phyloP scores from a whole-genome alignment of 148 eudicot genomes.

The Rhododendron williamsianum region DNA sequence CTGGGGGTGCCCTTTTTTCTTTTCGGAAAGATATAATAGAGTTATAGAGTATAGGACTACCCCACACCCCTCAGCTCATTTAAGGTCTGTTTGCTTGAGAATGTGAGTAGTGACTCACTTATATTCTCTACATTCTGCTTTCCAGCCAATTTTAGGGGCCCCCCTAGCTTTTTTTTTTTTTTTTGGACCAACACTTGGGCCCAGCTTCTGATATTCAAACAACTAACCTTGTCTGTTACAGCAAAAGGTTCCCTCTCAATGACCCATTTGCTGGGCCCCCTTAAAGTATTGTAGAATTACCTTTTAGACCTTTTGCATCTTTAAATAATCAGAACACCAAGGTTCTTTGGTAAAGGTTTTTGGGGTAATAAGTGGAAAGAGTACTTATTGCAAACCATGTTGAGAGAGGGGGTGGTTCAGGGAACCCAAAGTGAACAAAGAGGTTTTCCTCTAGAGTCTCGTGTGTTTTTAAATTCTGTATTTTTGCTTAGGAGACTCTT shows the following conservation, averaged over 20 bases:
- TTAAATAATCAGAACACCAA: background rate
- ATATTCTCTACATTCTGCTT: conserved; percentile 9
- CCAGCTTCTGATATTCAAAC: background rate
- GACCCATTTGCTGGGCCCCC: background rate
- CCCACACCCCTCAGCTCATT: background rate
- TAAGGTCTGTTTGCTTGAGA: background rate
- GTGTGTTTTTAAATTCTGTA: background rate
- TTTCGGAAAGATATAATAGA: background rate
- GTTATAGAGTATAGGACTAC: background rate
- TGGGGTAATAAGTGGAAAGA: too few species aligned
- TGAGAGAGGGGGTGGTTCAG: too few species aligned
- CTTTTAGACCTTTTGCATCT: background rate
- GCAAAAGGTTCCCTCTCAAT: background rate
- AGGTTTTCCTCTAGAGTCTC: background rate
- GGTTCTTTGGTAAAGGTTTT: too few species aligned
- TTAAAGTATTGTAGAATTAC: background rate
- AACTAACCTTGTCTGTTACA: background rate
- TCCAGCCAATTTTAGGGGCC: conserved; percentile 10
- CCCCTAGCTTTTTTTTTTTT: background rate
- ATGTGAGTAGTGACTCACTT: background rate
- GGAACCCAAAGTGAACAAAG: too few species aligned
- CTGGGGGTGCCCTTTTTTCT: too few species aligned
- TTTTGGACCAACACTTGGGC: background rate
- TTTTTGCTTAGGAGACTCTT: background rate
- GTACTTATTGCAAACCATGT: too few species aligned